phyloP scores from a whole-genome alignment of 1,284 basidiomycete species.

The Apiotrichum akiyoshidainum region DNA sequence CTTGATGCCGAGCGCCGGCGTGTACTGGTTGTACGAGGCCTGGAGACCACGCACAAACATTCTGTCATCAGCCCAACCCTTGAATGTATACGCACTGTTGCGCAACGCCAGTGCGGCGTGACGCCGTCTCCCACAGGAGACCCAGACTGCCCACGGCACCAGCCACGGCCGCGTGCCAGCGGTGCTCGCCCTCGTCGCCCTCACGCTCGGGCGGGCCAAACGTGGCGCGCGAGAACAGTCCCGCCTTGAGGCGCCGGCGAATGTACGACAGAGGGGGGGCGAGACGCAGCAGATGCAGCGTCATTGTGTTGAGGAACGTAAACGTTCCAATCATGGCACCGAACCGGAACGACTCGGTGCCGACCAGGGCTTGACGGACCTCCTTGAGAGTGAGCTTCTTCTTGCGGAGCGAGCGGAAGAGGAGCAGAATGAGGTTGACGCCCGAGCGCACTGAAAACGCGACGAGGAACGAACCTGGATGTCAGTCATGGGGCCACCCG shows the following conservation, averaged over 20 bases:
- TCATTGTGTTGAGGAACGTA: constrained; percentile 73
- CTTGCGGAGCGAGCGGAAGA: constrained; percentile 63
- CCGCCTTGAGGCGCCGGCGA: constrained; percentile 37
- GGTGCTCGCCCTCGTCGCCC: constrained; percentile 56
- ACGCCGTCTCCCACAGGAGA: constrained; percentile 74
- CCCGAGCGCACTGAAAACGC: constrained; percentile 75
- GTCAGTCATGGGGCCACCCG: not conserved
- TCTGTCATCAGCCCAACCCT: constrained; percentile 19
- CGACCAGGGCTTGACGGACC: constrained; percentile 73
- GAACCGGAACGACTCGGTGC: constrained; percentile 72
- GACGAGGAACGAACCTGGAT: constrained; percentile 69
- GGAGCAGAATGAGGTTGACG: constrained; percentile 70
- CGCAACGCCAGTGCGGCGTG: constrained; percentile 68
- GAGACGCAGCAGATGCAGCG: constrained; percentile 77
- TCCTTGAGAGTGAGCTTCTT: constrained; percentile 57
- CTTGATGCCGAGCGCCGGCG: constrained; percentile 54
- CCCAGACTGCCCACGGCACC: constrained; percentile 74
- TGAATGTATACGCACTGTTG: constrained; percentile 61
- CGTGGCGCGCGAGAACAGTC: constrained; percentile 35
- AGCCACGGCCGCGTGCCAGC: constrained; percentile 86
- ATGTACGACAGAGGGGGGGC: constrained; percentile 59
- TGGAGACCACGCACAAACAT: constrained; percentile 52
- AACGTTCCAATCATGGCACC: constrained; percentile 77
- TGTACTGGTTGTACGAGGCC: constrained; percentile 52
- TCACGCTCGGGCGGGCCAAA: constrained; percentile 52